phyloP scores from a whole-genome alignment of 2,329 filamentous ascomycete genomes.

The Apiospora kogelbergensis region DNA sequence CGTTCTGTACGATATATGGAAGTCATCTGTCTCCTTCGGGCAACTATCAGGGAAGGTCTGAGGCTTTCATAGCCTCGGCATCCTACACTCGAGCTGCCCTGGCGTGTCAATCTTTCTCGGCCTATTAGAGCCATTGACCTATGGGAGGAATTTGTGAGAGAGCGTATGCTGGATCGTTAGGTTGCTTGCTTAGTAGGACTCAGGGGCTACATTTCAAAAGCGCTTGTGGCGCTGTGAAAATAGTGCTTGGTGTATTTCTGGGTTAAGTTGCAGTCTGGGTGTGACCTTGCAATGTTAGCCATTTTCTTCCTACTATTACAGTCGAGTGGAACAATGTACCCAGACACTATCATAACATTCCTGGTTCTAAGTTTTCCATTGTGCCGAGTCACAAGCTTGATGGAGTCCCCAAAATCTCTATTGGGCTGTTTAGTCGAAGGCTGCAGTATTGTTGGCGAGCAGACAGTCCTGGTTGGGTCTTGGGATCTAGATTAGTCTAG shows the following conservation, averaged over 20 bases:
- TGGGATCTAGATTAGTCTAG: not conserved
- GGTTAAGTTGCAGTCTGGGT: not conserved
- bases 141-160: conserved; percentile 12
- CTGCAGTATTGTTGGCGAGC: not conserved
- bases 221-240: too few species aligned
- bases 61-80: conserved; percentile 30
- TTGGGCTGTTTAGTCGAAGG: not conserved
- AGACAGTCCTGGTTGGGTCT: too few species aligned
- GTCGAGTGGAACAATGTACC: not conserved
- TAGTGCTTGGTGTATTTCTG: not conserved
- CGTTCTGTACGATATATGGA: not conserved
- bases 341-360: not conserved
- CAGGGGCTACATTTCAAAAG: not conserved
- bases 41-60: conserved; percentile 17
- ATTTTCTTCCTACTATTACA: not conserved
- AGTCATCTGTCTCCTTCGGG: not conserved
- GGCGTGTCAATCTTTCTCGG: conserved; percentile 42
- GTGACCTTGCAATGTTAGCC: not conserved
- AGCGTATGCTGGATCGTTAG: too few species aligned
- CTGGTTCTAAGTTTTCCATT: not conserved
- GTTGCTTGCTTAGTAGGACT: not conserved
- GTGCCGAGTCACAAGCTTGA: not conserved
- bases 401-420: not conserved
- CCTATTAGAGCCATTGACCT: conserved; percentile 40
- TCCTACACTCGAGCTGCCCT: conserved; percentile 28